Evolutionary conservation across 345 rosid genomes (phyloP).

Genomic region (Corchorus capsularis): DNA sequence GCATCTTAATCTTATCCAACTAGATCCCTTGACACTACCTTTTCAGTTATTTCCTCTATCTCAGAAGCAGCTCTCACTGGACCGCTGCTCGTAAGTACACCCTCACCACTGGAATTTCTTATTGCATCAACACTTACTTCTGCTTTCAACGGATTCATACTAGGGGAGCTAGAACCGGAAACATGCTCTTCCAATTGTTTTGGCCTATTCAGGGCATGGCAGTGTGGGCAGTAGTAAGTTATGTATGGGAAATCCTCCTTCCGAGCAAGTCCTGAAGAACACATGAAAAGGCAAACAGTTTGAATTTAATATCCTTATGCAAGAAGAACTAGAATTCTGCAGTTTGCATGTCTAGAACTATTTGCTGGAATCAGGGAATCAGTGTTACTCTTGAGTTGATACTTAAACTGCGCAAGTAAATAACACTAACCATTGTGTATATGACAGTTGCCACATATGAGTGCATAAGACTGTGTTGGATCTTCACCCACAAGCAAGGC

Average conservation of each 20-base stretch:
- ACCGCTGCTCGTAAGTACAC: background rate
- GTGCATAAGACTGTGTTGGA: constrained; percentile 87
- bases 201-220: constrained; percentile 76
- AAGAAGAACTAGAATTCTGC: background rate
- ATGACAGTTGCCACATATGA: constrained; percentile 91
- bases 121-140: constrained; percentile 33
- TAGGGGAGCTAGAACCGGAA: constrained; percentile 35
- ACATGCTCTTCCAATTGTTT: constrained; percentile 43
- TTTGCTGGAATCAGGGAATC: background rate
- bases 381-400: background rate
- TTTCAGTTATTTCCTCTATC: constrained; percentile 20
- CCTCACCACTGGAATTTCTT: constrained; percentile 18
- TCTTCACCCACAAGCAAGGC: constrained; percentile 98
- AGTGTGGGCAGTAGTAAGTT: constrained; percentile 92
- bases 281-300: background rate
- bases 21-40: background rate
- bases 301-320: background rate
- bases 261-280: constrained; percentile 68
- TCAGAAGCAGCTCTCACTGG: background rate
- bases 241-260: constrained; percentile 82
- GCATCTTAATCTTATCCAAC: constrained; percentile 7
- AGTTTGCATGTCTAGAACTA: background rate
- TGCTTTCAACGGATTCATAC: constrained; percentile 30
- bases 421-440: constrained; percentile 86
- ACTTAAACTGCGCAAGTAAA: background rate